Conservation (phyloP, 1,284 basidiomycete species). For the Entoloma clypeatum region DNA sequence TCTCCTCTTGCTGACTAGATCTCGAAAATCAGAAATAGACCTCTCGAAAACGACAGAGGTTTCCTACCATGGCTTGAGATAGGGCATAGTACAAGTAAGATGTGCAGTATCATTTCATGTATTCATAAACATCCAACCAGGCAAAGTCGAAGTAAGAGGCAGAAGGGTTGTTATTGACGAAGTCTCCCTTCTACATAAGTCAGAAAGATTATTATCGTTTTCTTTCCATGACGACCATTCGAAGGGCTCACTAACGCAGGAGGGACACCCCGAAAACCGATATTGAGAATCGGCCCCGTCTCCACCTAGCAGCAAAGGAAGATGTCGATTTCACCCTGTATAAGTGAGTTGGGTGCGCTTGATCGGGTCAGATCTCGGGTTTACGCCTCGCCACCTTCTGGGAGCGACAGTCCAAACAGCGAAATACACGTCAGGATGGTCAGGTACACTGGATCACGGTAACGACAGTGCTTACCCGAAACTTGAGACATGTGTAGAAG, state of each 20-base stretch:
- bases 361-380: too few species aligned
- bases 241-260: slow-evolving; percentile 42
- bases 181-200: slow-evolving; percentile 44
- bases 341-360: too few species aligned
- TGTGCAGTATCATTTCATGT: too few species aligned
- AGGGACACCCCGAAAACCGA: slow-evolving; percentile 43
- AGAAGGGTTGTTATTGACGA: slow-evolving; percentile 59
- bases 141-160: slow-evolving; percentile 70
- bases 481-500: slow-evolving; percentile 57
- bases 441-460: slow-evolving; percentile 6
- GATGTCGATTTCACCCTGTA: background rate
- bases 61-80: too few species aligned
- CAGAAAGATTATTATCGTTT: slow-evolving; percentile 1
- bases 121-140: slow-evolving; percentile 41
- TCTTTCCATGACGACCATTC: background rate
- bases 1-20: too few species aligned
- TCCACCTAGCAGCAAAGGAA: slow-evolving; percentile 38
- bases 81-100: too few species aligned
- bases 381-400: slow-evolving; percentile 38
- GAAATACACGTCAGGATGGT: slow-evolving; percentile 43
- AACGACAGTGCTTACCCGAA: slow-evolving; percentile 45
- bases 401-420: slow-evolving; percentile 42
- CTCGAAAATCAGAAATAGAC: too few species aligned
- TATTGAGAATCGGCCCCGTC: slow-evolving; percentile 57
- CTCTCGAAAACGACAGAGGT: too few species aligned